Percentiles rank a stretch among this genome's conserved stretches.
Evolutionary conservation across 1,284 basidiomycete genomes (phyloP).

Genomic region (Ganoderma boninense): DNA sequence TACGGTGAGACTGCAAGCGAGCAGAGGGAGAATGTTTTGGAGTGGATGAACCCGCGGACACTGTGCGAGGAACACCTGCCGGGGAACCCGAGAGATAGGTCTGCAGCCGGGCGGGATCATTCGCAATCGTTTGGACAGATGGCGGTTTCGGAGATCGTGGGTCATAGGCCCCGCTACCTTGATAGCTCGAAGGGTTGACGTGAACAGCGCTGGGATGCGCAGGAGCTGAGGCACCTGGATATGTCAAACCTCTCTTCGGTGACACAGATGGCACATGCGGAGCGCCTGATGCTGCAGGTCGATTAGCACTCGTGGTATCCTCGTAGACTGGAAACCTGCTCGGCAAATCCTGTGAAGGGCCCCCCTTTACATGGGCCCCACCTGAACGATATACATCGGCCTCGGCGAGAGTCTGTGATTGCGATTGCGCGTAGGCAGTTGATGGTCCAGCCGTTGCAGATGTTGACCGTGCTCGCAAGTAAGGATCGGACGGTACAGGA

Average conservation of each 20-base stretch:
- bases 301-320: slow-evolving; percentile 14
- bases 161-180: slow-evolving; percentile 16
- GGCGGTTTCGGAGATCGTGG: slow-evolving; percentile 30
- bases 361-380: slow-evolving; percentile 8
- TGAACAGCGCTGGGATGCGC: slow-evolving; percentile 13
- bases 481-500: not conserved
- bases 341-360: slow-evolving; percentile 19
- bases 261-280: slow-evolving; percentile 21
- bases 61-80: slow-evolving; percentile 26
- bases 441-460: slow-evolving; percentile 19
- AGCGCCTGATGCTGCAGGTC: slow-evolving; percentile 1
- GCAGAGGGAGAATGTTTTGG: slow-evolving; percentile 40
- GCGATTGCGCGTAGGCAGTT: slow-evolving; percentile 14
- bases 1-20: slow-evolving; percentile 40
- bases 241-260: slow-evolving; percentile 30
- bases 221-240: slow-evolving; percentile 32
- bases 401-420: slow-evolving; percentile 4
- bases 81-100: slow-evolving; percentile 30
- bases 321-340: slow-evolving; percentile 27
- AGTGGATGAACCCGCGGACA: slow-evolving; percentile 30
- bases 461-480: slow-evolving; percentile 18
- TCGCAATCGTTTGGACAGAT: slow-evolving; percentile 22
- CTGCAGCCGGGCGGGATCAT: slow-evolving; percentile 23
- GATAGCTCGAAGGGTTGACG: slow-evolving; percentile 20
- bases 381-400: slow-evolving; percentile 15